Evolutionary conservation across 116 monocot species (phyloP), one percentile per base, ranked within the genome.

Genomic region (Posidonia oceanica): DNA sequence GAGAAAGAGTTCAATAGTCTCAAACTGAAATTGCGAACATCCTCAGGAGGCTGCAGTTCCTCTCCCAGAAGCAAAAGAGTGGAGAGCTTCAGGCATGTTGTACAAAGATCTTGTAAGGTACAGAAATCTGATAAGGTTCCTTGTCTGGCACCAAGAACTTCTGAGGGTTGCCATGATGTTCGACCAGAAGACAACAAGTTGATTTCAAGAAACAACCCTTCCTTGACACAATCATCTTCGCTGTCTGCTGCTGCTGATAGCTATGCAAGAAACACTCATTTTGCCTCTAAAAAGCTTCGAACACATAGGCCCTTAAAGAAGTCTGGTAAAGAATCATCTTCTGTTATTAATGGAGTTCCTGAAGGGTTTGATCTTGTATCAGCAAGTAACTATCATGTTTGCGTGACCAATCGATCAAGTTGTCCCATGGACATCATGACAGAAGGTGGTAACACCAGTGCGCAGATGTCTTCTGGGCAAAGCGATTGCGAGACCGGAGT

Each of bases 261-360:
- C 13, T 21, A 48, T 14, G 21, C 55, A 38, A 59, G 40, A 20
- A 39, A 57, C 5, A 7, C 51, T 36, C 39, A 18, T 14, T 60
- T 51, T 37, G 40, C 75, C 36, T 69, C 71, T 58, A 80, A 70
- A 68, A 82, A 74, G 73, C 62, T 83, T 6, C 71, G 69, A 20
- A 85, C 79, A 64, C 72, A 63, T 4, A 74, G 75, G 59, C 73
- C 78, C 7, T 12, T 71, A 4, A 29, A 62, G 7, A 71, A 66
- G 61, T 48, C 29, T 70, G 22, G 59, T 51, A 79, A 73, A 66
- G 66, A 68, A 52, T 20, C 12, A 61, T 11, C 58, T 13, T 17
- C 59, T 63, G 29, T 38, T 36, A 51, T 21, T 17, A 20, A 59
- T 54, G 71, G 11, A 64, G 22, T 67, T 1, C 58, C 54, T 76